Conservation (phyloP, 176 grass and related monocot species). For the Lolium multiflorum region DNA sequence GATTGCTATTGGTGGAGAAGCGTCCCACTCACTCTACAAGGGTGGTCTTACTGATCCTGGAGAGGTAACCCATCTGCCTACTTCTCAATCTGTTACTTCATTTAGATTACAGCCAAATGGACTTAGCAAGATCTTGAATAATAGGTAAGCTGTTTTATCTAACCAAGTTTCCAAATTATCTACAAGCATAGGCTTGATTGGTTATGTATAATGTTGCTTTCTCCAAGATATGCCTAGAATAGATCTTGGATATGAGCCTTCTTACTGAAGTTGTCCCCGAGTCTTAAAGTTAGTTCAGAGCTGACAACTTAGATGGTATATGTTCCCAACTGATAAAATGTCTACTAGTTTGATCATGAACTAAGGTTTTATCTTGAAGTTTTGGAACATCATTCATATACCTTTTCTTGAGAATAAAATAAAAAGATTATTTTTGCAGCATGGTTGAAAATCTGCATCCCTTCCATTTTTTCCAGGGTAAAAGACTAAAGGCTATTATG, state of each 20-base stretch:
- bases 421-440: background rate
- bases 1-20: conserved; percentile 81
- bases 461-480: conserved; percentile 57
- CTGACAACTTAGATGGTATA: conserved; percentile 19
- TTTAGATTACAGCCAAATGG: background rate
- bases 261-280: conserved; percentile 1
- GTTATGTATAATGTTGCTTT: background rate
- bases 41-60: conserved; percentile 83
- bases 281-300: conserved; percentile 2
- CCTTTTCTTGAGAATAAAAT: background rate
- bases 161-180: background rate
- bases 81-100: conserved; percentile 5
- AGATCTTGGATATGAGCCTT: background rate
- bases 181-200: background rate
- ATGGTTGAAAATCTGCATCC: conserved; percentile 33
- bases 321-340: conserved; percentile 6
- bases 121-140: background rate
- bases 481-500: conserved; percentile 76
- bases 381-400: background rate
- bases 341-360: background rate
- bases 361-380: background rate
- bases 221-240: background rate
- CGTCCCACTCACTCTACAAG: conserved; percentile 95
- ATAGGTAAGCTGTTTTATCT: background rate
- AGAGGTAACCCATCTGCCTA: conserved; percentile 59